Evolutionary conservation across 768 basidiomycete species (phyloP).

Genomic region (Paxillus ammoniavirescens): DNA sequence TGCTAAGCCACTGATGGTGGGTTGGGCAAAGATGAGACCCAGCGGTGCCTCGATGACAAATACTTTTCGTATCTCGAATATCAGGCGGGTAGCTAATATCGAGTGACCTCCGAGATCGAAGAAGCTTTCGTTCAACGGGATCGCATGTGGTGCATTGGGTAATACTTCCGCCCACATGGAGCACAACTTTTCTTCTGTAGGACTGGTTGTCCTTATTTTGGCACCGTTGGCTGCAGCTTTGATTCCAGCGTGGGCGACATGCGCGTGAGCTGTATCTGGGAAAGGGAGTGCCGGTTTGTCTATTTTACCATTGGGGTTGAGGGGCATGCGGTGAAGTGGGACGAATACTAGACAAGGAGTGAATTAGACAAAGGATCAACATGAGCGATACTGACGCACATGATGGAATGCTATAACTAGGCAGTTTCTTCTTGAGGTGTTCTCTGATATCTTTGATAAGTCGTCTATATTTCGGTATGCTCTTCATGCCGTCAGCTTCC

Average conservation of each 20-base stretch:
- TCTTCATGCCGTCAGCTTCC: conserved; percentile 61
- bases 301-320: conserved; percentile 98
- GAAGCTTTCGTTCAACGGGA: conserved; percentile 92
- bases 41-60: conserved; percentile 91
- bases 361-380: conserved; percentile 2
- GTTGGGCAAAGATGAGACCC: conserved; percentile 87
- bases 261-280: conserved; percentile 85
- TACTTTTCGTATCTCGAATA: conserved; percentile 92
- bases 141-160: conserved; percentile 70
- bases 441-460: conserved; percentile 94
- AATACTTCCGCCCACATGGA: conserved; percentile 84
- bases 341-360: conserved; percentile 69
- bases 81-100: conserved; percentile 93
- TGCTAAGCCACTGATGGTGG: conserved; percentile 80
- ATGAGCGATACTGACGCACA: conserved; percentile 47
- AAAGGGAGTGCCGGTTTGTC: conserved; percentile 98
- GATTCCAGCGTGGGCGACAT: conserved; percentile 42
- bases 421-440: conserved; percentile 94
- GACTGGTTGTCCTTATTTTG: conserved; percentile 42
- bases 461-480: conserved; percentile 80
- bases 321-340: conserved; percentile 90
- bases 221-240: conserved; percentile 25
- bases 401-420: conserved; percentile 90
- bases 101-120: conserved; percentile 99
- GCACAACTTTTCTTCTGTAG: conserved; percentile 80